Percentiles rank a stretch among this genome's conserved stretches.
Evolutionary conservation across 2,329 filamentous ascomycete genomes (phyloP).

Genomic region (Trichoderma arundinaceum): DNA sequence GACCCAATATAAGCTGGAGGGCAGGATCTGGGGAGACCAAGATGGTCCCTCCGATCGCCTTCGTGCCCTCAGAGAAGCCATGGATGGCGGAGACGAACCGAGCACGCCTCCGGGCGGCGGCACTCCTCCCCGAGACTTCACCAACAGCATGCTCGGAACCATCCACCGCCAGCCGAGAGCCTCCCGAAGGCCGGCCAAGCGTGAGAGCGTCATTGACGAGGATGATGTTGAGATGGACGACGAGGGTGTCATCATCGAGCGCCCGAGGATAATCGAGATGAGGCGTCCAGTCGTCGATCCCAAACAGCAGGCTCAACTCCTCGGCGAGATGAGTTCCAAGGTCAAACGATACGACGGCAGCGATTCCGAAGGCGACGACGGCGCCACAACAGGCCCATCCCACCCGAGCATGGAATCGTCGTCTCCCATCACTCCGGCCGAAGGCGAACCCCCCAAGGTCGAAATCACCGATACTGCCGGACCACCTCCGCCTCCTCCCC

Average conservation of each 20-base stretch:
- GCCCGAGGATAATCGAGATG: slow-evolving; percentile 78
- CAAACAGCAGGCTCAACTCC: slow-evolving; percentile 70
- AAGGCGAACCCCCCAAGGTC: slow-evolving; percentile 65
- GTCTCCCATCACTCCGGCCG: slow-evolving; percentile 69
- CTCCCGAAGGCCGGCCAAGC: slow-evolving; percentile 58
- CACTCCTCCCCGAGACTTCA: slow-evolving; percentile 66
- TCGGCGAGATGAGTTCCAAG: slow-evolving; percentile 74
- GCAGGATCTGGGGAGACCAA: slow-evolving; percentile 83
- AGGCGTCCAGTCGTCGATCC: slow-evolving; percentile 69
- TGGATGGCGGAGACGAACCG: slow-evolving; percentile 68
- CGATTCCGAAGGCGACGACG: slow-evolving; percentile 71
- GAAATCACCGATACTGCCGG: slow-evolving; percentile 56
- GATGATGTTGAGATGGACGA: slow-evolving; percentile 56
- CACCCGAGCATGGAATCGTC: slow-evolving; percentile 76
- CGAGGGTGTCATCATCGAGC: slow-evolving; percentile 74
- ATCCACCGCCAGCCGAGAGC: slow-evolving; percentile 67
- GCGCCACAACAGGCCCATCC: slow-evolving; percentile 74
- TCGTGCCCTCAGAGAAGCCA: slow-evolving; percentile 89
- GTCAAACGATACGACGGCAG: slow-evolving; percentile 75
- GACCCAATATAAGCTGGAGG: slow-evolving; percentile 96
- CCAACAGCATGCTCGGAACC: slow-evolving; percentile 74
- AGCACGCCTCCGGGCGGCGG: slow-evolving; percentile 55
- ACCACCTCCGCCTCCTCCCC: slow-evolving; percentile 48
- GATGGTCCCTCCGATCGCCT: slow-evolving; percentile 89
- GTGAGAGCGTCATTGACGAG: slow-evolving; percentile 55